Base-by-base conservation (phyloP, 345 rosid genomes). In the Boechera divaricarpa region DNA sequence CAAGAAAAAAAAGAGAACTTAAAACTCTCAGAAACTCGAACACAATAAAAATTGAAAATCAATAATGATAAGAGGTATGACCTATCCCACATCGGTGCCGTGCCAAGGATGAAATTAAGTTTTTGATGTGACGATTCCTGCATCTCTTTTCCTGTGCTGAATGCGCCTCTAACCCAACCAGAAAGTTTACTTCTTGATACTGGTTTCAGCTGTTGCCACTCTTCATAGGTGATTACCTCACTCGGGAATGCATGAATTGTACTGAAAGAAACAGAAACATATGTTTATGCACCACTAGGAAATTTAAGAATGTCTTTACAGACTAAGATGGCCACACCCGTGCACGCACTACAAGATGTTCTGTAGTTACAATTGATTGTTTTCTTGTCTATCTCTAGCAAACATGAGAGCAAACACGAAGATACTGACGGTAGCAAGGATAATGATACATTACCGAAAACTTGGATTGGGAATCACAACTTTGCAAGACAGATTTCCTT, bases 51-150 rank as follows among this genome's bases (percentile, higher is more conserved):
- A 28, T 45, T 44, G 28, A 70, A 48, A 70, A 73, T 29, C 71
- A 38, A 57, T n/a, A 41, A 79, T 74, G 32, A 76, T 73, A 83
- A 60, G 74, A 69, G 13, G 79, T 77, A 82, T 63, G 74, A 94
- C 98, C 98, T 94, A 48, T 94, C 98, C 97, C 97, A 94, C 86
- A 87, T 83, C 24, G 98, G 98, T 68, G 97, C 95, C 0, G 98
- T 88, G 85, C 85, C 62, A 49, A 94, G 91, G 80, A 79, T 77
- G 78, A 87, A 89, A 77, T 79, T 83, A 69, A 92, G 92, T 80
- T 92, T 86, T 81, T 89, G 87, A 45, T 83, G 81, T 3, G 89
- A 81, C 5, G 93, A 88, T 79, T 94, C 97, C 64, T 87, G 93
- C 90, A 83, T 85, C 82, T 94, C 98, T 84, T 88, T 92, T 29